Evolutionary conservation across 768 basidiomycete genomes (phyloP), one percentile per base, ranked within the genome.

Genomic region (Phallus indusiatus): DNA sequence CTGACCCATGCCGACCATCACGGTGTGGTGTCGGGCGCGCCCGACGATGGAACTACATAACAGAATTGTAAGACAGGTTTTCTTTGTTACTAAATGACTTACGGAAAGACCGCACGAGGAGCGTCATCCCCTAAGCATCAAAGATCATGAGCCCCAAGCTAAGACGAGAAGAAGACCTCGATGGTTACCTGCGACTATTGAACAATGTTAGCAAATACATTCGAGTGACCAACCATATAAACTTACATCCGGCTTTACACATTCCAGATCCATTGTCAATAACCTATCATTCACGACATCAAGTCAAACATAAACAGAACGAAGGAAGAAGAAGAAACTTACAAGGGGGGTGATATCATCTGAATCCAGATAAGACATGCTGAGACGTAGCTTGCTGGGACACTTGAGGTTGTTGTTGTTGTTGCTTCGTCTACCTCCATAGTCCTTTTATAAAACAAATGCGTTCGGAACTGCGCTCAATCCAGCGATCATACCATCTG

Each of bases 1-100:
- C 73, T 85, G 82, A 61, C 83, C 83, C 83, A 86, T 85, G 62
- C 85, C 84, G 65, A 86, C 83, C 85, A 86, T 86, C 62, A 85
- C 82, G 76, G 83, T 83, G 70, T 82, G 80, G 73, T 86, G 83
- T 67, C 83, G 81, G 62, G 85, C 84, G 65, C 85, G 81, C 65
- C 84, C 85, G 66, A 85, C 84, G 67, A 86, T 85, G 35, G 85
- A 85, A 28, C 76, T 77, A 62, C 18, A 62, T 18, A 59, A 20
- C 58, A 52, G 17, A 34, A 14, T 14, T 10, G 2, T 37, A 28
- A 20, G 54, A 28, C 34, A 24, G 53, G 5, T 20, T 3, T 46
- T 6, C 7, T 47, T 20, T 18, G 18, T 24, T 53, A 46, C 56
- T 28, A 24, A 7, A 16, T 7, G 10, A 74, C 77, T 65, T 60